A percentile compares a stretch with the other conserved stretches of the same genome.
phyloP scores from a whole-genome alignment of 1,284 basidiomycete species.

The Chalciporus sp. region DNA sequence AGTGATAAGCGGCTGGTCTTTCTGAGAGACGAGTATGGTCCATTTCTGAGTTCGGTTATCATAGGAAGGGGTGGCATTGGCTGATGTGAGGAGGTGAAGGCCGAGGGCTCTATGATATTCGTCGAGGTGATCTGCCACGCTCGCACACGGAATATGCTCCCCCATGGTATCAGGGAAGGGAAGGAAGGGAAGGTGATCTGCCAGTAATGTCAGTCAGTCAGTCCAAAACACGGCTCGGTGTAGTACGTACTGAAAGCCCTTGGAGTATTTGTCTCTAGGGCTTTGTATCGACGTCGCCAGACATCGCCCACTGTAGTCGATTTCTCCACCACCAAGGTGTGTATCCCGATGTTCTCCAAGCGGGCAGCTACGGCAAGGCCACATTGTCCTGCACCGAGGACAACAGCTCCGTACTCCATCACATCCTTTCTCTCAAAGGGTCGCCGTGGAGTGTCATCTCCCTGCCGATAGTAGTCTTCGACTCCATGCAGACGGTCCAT shows the following conservation, averaged over 20 bases:
- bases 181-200: slow-evolving; percentile 14
- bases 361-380: slow-evolving; percentile 22
- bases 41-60: slow-evolving; percentile 7
- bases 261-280: slow-evolving; percentile 20
- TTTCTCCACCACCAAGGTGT: slow-evolving; percentile 18
- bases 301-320: slow-evolving; percentile 10
- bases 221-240: background rate
- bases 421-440: slow-evolving; percentile 1
- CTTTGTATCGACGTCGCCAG: slow-evolving; percentile 22
- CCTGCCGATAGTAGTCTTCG: slow-evolving; percentile 1
- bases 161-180: slow-evolving; percentile 13
- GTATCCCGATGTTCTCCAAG: slow-evolving; percentile 15
- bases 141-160: slow-evolving; percentile 3
- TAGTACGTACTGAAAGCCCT: slow-evolving; percentile 13
- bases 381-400: slow-evolving; percentile 23
- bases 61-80: slow-evolving; percentile 2
- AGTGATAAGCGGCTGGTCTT: background rate
- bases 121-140: slow-evolving; percentile 16
- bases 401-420: slow-evolving; percentile 10
- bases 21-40: slow-evolving; percentile 1
- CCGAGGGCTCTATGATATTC: slow-evolving; percentile 14
- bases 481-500: slow-evolving; percentile 14
- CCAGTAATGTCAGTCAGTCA: background rate
- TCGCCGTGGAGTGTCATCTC: background rate
- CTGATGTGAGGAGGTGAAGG: slow-evolving; percentile 15